phyloP scores from a whole-genome alignment of 179 eudicot genomes.

The Patellifolia procumbens region DNA sequence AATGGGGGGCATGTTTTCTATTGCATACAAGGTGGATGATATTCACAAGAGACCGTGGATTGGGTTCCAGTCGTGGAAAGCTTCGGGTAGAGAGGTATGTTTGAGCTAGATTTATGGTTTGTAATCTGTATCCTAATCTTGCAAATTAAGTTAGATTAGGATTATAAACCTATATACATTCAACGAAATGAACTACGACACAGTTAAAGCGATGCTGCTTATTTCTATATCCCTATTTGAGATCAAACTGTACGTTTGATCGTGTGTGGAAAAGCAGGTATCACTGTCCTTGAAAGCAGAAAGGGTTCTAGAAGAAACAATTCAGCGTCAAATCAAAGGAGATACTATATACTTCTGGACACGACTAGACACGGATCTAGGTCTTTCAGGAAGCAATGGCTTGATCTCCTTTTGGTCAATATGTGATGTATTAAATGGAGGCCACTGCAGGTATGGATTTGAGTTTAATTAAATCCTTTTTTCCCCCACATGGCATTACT shows the following conservation, averaged over 20 bases:
- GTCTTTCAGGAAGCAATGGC: constrained; percentile 43
- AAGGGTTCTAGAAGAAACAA: constrained; percentile 61
- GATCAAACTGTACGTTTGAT: constrained; percentile 31
- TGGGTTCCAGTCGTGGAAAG: constrained; percentile 97
- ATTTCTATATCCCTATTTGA: constrained; percentile 21
- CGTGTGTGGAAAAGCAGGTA: constrained; percentile 47
- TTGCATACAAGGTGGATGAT: constrained; percentile 78
- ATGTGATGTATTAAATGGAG: constrained; percentile 87
- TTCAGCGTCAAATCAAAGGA: constrained; percentile 62
- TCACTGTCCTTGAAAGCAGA: constrained; percentile 74
- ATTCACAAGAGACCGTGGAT: constrained; percentile 93
- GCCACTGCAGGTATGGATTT: constrained; percentile 72
- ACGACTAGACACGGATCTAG: constrained; percentile 52
- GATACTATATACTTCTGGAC: constrained; percentile 88
- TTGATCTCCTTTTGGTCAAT: constrained; percentile 79
- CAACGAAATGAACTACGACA: background rate
- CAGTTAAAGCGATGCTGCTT: constrained; percentile 16
- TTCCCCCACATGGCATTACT: background rate
- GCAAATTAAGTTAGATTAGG: background rate
- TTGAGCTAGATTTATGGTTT: background rate
- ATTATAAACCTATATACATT: background rate
- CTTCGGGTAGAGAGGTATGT: constrained; percentile 79
- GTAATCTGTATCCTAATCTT: background rate
- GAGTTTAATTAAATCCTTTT: background rate
- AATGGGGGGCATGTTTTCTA: constrained; percentile 88